Evolutionary conservation across 352 stramenopile species (phyloP), one percentile per base, ranked within the genome.

Genomic region (Pythium aristosporum): DNA sequence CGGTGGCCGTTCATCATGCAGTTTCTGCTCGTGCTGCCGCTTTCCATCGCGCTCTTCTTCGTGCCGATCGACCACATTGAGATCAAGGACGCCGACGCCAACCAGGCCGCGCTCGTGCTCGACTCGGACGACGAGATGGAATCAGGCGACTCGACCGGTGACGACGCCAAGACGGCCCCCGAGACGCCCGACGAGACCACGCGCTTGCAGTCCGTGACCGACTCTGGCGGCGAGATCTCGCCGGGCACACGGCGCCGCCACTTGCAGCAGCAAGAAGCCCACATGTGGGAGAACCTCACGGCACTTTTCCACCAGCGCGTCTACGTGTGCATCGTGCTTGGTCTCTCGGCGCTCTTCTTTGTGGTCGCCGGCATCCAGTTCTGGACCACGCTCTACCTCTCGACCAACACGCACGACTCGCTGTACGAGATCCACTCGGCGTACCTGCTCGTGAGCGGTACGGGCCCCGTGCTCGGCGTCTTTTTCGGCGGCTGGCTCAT

Each of bases 381-480:
- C 72, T 94, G 85, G 85, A 91, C 79, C 65, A 94, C 85, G 3
- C 92, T 92, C 67, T 94, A 91, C 63, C 72, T 94, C 50, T 85
- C 84, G 56, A 93, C 84, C 23, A 92, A 92, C 65, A 91, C 92
- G 79, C 88, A 90, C 73, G 91, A 92, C 75, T 91, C 84, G 46
- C 77, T 46, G 39, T 46, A 46, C 39, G 18, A 46, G 87, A 88
- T 94, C 32, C 76, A 94, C 52, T 80, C 71, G 32, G 89, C 79
- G 12, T 94, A 91, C 52, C 80, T 92, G 21, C 69, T 94, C n/a
- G 78, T 92, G 9, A 85, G 83, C 1, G 85, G 83, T 28, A 94
- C 85, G 5, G 85, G 85, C 0, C 85, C 85, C 3, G 91, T 94
- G 48, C 76, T 92, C 20, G 85, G 85, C 47, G 85, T 94, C 7